Evolutionary conservation across 192 early-diverging fungal genomes (phyloP).

Genomic region (Dissophora ornata): DNA sequence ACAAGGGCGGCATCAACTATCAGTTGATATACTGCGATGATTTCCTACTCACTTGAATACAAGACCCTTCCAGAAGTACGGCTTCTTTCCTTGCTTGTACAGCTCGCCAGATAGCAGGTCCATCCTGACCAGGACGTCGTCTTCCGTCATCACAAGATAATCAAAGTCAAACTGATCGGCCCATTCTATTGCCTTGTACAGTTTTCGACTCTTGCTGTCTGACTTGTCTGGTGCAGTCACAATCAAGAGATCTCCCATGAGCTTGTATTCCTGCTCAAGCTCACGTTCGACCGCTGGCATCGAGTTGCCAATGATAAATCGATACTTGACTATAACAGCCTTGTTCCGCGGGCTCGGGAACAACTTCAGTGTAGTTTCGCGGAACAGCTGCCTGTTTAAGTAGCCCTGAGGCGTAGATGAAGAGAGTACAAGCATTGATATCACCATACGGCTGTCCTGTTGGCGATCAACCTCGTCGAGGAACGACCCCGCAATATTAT

Average conservation of each 20-base stretch:
- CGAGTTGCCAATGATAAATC: conserved; percentile 60
- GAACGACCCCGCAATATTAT: conserved; percentile 13
- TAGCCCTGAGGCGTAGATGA: conserved; percentile 62
- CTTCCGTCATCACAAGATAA: conserved; percentile 66
- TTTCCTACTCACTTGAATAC: conserved; percentile 51
- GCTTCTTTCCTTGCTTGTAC: conserved; percentile 43
- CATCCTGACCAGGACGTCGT: conserved; percentile 66
- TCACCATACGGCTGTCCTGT: conserved; percentile 51
- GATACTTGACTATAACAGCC: conserved; percentile 55
- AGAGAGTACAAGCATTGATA: conserved; percentile 59
- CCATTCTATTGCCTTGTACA: conserved; percentile 64
- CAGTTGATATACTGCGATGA: too few species aligned
- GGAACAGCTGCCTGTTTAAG: conserved; percentile 57
- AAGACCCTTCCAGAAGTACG: conserved; percentile 63
- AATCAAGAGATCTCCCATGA: conserved; percentile 57
- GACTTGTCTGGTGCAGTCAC: conserved; percentile 56
- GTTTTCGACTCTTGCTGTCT: conserved; percentile 57
- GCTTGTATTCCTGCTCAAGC: conserved; percentile 50
- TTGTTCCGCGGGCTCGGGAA: conserved; percentile 54
- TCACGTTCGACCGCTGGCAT: conserved; percentile 32
- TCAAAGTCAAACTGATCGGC: conserved; percentile 57
- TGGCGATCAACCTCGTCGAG: conserved; percentile 17
- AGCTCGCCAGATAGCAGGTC: conserved; percentile 62
- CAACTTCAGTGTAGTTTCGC: conserved; percentile 62
- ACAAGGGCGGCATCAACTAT: too few species aligned